Conservation (phyloP, 495 filamentous ascomycete genomes). For the Extremus antarcticus region DNA sequence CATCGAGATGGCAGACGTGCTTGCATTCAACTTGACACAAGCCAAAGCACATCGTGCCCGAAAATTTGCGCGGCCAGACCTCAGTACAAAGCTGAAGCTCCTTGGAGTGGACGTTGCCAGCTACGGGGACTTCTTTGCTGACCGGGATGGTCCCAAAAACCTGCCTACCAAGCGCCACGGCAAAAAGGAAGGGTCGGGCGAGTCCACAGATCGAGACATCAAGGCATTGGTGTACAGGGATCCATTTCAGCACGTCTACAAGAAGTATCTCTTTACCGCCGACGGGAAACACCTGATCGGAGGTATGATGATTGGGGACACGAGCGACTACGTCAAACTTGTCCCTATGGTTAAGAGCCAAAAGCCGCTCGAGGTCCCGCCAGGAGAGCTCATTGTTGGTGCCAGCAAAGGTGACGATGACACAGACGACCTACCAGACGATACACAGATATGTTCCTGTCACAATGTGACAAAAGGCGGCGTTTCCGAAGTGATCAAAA, state of each 20-base stretch:
- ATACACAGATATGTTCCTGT: constrained; percentile 89
- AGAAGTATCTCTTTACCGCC: constrained; percentile 88
- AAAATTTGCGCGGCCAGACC: constrained; percentile 71
- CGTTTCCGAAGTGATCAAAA: constrained; percentile 53
- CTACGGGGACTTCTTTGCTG: constrained; percentile 95
- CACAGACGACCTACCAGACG: constrained; percentile 60
- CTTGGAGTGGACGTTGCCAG: constrained; percentile 90
- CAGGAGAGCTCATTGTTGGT: constrained; percentile 82
- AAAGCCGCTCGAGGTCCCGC: constrained; percentile 71
- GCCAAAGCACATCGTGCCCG: constrained; percentile 57
- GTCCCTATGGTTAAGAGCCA: constrained; percentile 84
- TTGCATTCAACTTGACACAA: constrained; percentile 90
- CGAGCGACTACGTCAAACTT: constrained; percentile 84
- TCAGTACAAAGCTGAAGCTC: constrained; percentile 90
- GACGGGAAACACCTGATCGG: constrained; percentile 90
- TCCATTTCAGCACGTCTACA: constrained; percentile 88
- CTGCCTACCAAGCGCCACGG: constrained; percentile 45
- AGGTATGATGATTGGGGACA: constrained; percentile 98
- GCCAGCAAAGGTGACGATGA: constrained; percentile 64
- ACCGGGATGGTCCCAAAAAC: constrained; percentile 72
- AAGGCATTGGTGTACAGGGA: constrained; percentile 90
- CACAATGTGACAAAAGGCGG: constrained; percentile 93
- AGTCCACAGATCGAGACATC: constrained; percentile 41
- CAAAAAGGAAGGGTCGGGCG: constrained; percentile 29
- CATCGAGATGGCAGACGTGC: constrained; percentile 91